A percentile compares a stretch with the other conserved stretches of the same genome.
Evolutionary conservation across 345 rosid genomes (phyloP).

Genomic region (Rhodamnia rubescens): DNA sequence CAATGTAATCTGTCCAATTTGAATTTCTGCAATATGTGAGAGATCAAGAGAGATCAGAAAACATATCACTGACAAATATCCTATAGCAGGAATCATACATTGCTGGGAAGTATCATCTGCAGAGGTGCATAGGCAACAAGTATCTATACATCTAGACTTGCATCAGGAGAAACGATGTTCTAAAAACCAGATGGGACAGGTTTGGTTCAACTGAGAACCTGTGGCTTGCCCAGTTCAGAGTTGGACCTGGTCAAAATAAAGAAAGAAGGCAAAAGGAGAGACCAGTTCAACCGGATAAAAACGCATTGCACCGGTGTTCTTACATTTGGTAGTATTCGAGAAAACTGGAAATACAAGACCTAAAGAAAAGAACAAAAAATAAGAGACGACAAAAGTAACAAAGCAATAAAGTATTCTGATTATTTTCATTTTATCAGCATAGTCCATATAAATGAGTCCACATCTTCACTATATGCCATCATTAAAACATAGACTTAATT

Average conservation of each 20-base stretch:
- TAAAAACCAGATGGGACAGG: neutral
- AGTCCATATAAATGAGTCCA: neutral
- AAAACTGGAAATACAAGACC: neutral
- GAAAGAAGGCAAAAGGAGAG: neutral
- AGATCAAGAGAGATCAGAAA: conserved; percentile 6
- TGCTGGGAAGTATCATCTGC: neutral
- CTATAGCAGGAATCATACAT: neutral
- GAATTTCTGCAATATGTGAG: conserved; percentile 20
- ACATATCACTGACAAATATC: neutral
- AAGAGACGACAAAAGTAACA: neutral
- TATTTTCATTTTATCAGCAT: neutral
- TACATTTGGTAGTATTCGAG: neutral
- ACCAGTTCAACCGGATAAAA: neutral
- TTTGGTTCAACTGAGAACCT: neutral
- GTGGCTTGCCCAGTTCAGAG: neutral
- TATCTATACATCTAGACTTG: neutral
- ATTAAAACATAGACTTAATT: neutral
- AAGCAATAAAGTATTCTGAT: neutral
- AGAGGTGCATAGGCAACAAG: neutral
- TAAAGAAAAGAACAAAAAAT: neutral
- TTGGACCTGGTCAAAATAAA: neutral
- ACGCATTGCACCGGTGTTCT: neutral
- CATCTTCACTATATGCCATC: neutral
- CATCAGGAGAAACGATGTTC: neutral
- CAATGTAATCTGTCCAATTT: conserved; percentile 53